Conservation (phyloP, 1,284 basidiomycete genomes). For the Prillingera fragicola region DNA sequence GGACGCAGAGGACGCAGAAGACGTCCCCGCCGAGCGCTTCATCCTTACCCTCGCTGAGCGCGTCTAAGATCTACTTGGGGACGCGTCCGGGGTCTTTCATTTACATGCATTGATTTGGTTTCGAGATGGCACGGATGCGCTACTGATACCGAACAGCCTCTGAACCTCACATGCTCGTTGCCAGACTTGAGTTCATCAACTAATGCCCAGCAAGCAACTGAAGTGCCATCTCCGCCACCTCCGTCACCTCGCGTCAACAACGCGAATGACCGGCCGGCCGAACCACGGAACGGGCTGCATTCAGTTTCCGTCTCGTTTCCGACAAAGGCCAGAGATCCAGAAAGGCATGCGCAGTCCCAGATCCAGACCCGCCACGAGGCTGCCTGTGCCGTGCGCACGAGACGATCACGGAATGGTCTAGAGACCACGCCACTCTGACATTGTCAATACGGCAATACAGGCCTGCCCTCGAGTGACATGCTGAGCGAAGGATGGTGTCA, state of each 20-base stretch:
- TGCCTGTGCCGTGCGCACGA: background rate
- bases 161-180: too few relatives aligned
- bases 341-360: background rate
- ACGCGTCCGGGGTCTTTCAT: background rate
- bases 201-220: too few relatives aligned
- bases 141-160: background rate
- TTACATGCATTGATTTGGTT: constrained; percentile 1
- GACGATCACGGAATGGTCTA: background rate
- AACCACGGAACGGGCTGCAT: too few relatives aligned
- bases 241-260: too few relatives aligned
- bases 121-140: background rate
- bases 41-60: constrained; percentile 30
- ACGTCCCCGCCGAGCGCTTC: constrained; percentile 72
- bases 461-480: too few relatives aligned
- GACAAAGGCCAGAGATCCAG: background rate
- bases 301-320: background rate
- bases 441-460: too few relatives aligned
- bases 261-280: too few relatives aligned
- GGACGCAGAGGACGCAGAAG: too few relatives aligned
- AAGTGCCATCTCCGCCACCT: too few relatives aligned
- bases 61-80: constrained; percentile 1
- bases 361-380: too few relatives aligned
- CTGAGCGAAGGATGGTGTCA: too few relatives aligned
- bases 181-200: too few relatives aligned
- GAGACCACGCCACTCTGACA: background rate